Base-by-base conservation (phyloP, 352 stramenopile species). In the Thalassiosira livingstoniorum region DNA sequence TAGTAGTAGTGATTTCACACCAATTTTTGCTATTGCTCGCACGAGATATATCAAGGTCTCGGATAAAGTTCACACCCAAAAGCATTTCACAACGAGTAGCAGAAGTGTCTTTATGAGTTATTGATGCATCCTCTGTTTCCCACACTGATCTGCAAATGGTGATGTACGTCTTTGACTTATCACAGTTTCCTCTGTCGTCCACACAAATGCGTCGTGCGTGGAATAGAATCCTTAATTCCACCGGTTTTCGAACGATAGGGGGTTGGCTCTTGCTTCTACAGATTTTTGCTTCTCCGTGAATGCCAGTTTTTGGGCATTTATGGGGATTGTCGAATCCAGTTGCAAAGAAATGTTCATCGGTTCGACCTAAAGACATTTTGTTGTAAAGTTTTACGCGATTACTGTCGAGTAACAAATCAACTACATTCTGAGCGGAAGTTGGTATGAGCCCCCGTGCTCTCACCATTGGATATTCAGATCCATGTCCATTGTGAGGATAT, bases 1-100 rank as follows among this genome's bases (percentile, higher is more conserved):
- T 87, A 15, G 85, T 78, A n/a, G 64, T 82, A n/a, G 81, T 85
- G 15, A 87, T 69, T 60, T 87, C 81, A 47, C 75, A 85, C 63
- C 62, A 78, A 3, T 72, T 60, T 51, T 77, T 27, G 45, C 43
- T 64, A 64, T 47, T 31, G 23, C 37, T 25, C 15, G 4, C 29
- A 11, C 37, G 32, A 51, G 39, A 31, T 23, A 78, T 53, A 43
- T 66, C 39, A 11, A 75, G 2, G 34, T 84, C 80, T 51, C 82
- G 64, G 66, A 94, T 87, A 29, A 94, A 54, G 80, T 91, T 94
- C 23, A 90, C 86, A 55, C 86, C 87, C 21, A 94, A 75, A 5
- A 94, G 55, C 72, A 92, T 92, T 81, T 87, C 80, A 72, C 63
- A 80, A n/a, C 74, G 74, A n/a, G 68, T 83, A 23, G 61, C 66